Conservation (phyloP, 2,329 filamentous ascomycete genomes). For the Lachnellula suecica region DNA sequence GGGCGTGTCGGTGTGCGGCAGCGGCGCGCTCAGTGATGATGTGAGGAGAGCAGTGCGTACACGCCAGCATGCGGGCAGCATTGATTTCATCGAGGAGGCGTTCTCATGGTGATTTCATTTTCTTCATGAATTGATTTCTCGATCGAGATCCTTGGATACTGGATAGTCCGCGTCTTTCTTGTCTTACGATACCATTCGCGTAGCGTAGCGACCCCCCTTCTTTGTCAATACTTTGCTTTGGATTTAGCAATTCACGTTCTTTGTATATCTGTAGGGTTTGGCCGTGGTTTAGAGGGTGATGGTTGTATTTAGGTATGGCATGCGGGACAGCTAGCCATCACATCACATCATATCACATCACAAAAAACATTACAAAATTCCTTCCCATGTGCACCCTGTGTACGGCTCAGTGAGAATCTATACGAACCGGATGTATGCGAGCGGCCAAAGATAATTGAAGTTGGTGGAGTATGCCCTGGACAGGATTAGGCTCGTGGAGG, state of each 20-base stretch:
- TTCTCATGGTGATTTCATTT: conserved; percentile 57
- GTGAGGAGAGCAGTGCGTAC: conserved; percentile 66
- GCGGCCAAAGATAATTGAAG: no score
- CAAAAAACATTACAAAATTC: no score
- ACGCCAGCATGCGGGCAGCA: conserved; percentile 62
- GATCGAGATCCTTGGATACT: background rate
- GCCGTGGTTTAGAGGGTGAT: background rate
- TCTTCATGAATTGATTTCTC: background rate
- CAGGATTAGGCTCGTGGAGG: no score
- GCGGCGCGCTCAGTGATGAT: conserved; percentile 72
- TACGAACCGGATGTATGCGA: no score
- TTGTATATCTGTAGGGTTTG: conserved; percentile 17
- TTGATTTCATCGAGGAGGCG: conserved; percentile 79
- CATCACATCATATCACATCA: background rate
- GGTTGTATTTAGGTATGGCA: background rate
- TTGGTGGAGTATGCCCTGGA: no score
- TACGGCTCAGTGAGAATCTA: no score
- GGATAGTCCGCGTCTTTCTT: background rate
- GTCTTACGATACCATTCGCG: background rate
- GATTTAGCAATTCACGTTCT: conserved; percentile 8
- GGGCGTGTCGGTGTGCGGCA: conserved; percentile 73
- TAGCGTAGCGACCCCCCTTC: background rate
- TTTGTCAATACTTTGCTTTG: conserved; percentile 10
- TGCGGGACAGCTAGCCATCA: conserved; percentile 1
- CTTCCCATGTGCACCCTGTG: no score